Percentiles rank a stretch among this genome's conserved stretches.
phyloP scores from a whole-genome alignment of 169 alveolate genomes.

The Cryptosporidium meleagridis region DNA sequence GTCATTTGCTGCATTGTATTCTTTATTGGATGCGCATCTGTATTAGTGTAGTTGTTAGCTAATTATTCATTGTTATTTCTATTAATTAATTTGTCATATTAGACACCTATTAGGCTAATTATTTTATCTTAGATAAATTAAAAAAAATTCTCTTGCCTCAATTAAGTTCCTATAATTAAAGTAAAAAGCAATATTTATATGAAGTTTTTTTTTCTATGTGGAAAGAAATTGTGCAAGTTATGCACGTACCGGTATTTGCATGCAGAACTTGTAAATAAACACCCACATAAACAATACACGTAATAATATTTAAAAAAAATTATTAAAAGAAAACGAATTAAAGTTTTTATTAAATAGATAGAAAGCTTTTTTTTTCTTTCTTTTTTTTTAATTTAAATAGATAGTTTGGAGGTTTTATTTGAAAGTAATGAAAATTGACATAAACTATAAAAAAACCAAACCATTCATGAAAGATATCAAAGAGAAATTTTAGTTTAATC shows the following conservation, averaged over 20 bases:
- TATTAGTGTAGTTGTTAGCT: conserved; percentile 1
- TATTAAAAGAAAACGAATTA: too few relatives aligned
- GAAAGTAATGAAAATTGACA: not conserved
- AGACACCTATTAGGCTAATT: not conserved
- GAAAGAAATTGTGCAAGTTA: not conserved
- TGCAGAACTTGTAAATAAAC: not conserved
- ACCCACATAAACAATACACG: not conserved
- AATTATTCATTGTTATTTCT: not conserved
- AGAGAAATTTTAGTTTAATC: not conserved
- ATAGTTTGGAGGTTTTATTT: too few relatives aligned
- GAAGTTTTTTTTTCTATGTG: not conserved
- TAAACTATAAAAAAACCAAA: not conserved
- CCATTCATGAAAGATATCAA: not conserved
- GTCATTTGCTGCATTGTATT: conserved; percentile 56
- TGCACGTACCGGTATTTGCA: conserved; percentile 34
- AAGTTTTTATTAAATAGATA: too few relatives aligned
- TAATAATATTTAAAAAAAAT: not conserved
- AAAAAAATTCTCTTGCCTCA: not conserved
- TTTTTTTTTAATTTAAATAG: too few relatives aligned
- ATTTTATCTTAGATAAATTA: not conserved
- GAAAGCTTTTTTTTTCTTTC: too few relatives aligned
- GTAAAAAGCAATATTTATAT: not conserved
- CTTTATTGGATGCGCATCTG: conserved; percentile 73
- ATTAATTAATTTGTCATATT: not conserved
- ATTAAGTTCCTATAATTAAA: not conserved